Evolutionary conservation across 78 protist genomes (phyloP).

Genomic region (Dictyostelium purpureum): DNA sequence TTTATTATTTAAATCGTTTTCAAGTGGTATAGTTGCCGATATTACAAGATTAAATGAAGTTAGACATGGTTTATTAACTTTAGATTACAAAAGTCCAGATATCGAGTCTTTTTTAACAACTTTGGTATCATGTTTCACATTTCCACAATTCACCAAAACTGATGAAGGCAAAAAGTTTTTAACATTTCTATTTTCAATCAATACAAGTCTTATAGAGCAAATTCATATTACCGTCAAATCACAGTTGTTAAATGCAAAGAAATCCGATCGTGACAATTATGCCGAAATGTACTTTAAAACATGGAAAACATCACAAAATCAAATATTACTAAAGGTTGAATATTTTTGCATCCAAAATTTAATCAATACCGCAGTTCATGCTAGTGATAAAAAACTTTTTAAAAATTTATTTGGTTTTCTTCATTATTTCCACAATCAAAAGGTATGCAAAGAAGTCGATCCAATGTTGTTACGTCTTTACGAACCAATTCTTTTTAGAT

Average conservation of each 20-base stretch:
- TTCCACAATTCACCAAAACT: constrained; percentile 57
- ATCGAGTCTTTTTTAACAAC: constrained; percentile 39
- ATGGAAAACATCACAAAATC: constrained; percentile 66
- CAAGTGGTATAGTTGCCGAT: constrained; percentile 20
- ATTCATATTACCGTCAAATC: constrained; percentile 72
- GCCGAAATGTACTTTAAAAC: constrained; percentile 84
- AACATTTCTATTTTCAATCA: constrained; percentile 22
- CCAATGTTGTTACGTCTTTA: constrained; percentile 79
- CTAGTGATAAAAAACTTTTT: background rate
- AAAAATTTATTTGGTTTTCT: constrained; percentile 24
- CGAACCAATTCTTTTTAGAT: constrained; percentile 82
- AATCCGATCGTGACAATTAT: background rate
- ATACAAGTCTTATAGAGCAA: constrained; percentile 25
- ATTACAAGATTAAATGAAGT: constrained; percentile 41
- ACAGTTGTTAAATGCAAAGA: constrained; percentile 45
- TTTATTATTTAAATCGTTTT: constrained; percentile 44
- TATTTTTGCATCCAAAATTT: constrained; percentile 74
- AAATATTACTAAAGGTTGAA: constrained; percentile 33
- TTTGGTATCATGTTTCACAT: constrained; percentile 45
- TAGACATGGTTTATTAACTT: constrained; percentile 25
- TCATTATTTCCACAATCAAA: constrained; percentile 45
- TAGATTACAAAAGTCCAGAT: constrained; percentile 50
- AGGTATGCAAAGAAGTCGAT: constrained; percentile 79
- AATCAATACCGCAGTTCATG: constrained; percentile 63
- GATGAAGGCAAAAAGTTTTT: constrained; percentile 78